Base-by-base conservation (phyloP, 2,329 filamentous ascomycete species). In the Ophiostoma ulmi region DNA sequence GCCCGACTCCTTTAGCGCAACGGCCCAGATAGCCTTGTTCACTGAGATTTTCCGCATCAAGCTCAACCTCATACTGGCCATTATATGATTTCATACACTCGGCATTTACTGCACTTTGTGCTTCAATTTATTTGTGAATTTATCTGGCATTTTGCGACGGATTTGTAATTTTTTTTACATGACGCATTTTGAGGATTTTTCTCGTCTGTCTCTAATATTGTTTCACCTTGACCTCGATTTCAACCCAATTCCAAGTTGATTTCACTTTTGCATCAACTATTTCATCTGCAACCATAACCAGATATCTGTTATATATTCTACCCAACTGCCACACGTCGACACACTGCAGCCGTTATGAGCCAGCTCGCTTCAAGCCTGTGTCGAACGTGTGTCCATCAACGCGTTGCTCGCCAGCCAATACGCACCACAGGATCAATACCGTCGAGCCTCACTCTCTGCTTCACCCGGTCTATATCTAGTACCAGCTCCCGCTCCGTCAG, bases 261-360 rank as follows among this genome's bases (percentile, higher is more conserved):
- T 20, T n/a, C 44, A 48, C 17, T 3, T 20, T 20, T 20, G 5
- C 17, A n/a, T 48, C 44, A n/a, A n/a, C 17, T 20, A 39, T 31
- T 31, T 31, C 7, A 48, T 17, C 7, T 6, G 4, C 44, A n/a
- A n/a, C 20, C n/a, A 14, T 48, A n/a, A n/a, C 17, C 17, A 48
- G 17, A 6, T n/a, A 48, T 20, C 44, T n/a, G n/a, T 7, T 48
- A 8, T 39, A 1, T 13, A 13, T 10, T 39, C 1, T 39, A 13
- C 38, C 10, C 20, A n/a, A 20, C 44, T 48, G 5, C 5, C n/a
- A 48, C 44, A 48, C 1, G 6, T 20, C 5, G 3, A 55, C 36
- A 41, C n/a, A 39, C 63, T 13, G 20, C 63, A 65, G 63, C 36
- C 63, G 63, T 36, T 65, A 65, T 65, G 63, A 65, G 36, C 63